Conservation (phyloP, 2,329 filamentous ascomycete species). For the Talaromyces sp. region DNA sequence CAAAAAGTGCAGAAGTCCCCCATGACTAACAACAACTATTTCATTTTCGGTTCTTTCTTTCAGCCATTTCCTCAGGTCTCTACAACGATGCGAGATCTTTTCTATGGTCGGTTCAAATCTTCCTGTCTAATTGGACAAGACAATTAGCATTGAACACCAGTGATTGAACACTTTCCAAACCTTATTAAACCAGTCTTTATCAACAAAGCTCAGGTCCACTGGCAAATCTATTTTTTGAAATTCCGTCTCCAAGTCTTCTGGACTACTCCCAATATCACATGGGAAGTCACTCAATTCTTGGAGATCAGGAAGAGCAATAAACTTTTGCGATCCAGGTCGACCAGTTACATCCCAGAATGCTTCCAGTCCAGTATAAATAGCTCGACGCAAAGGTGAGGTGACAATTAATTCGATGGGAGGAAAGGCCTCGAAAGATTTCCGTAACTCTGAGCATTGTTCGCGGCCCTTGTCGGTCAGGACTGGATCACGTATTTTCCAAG, state of each 20-base stretch:
- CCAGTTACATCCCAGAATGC: slow-evolving; percentile 61
- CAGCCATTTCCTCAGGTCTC: slow-evolving; percentile 5
- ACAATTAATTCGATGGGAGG: slow-evolving; percentile 66
- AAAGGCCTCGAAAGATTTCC: slow-evolving; percentile 62
- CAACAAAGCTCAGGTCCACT: slow-evolving; percentile 55
- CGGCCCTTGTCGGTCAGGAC: slow-evolving; percentile 70
- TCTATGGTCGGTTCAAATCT: slow-evolving; percentile 42
- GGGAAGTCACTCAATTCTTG: slow-evolving; percentile 73
- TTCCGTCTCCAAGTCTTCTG: slow-evolving; percentile 58
- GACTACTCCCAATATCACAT: slow-evolving; percentile 70
- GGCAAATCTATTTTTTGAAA: slow-evolving; percentile 52
- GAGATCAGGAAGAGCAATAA: slow-evolving; percentile 68
- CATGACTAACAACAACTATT: slow-evolving; percentile 10
- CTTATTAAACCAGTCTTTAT: slow-evolving; percentile 9
- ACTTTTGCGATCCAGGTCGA: slow-evolving; percentile 40
- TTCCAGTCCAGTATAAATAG: slow-evolving; percentile 70
- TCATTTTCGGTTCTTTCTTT: slow-evolving; percentile 9
- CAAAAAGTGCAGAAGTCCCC: slow-evolving; percentile 10
- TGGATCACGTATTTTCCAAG: slow-evolving; percentile 71
- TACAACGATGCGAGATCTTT: slow-evolving; percentile 2
- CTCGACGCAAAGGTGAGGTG: slow-evolving; percentile 74
- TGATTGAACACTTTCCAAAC: no score
- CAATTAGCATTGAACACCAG: no score
- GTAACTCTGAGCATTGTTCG: slow-evolving; percentile 67
- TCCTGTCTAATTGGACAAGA: no score